Evolutionary conservation across 1,139 yeast species (phyloP), one percentile per base, ranked within the genome.

Genomic region (Zhuliangozyma parablackwelliae): DNA sequence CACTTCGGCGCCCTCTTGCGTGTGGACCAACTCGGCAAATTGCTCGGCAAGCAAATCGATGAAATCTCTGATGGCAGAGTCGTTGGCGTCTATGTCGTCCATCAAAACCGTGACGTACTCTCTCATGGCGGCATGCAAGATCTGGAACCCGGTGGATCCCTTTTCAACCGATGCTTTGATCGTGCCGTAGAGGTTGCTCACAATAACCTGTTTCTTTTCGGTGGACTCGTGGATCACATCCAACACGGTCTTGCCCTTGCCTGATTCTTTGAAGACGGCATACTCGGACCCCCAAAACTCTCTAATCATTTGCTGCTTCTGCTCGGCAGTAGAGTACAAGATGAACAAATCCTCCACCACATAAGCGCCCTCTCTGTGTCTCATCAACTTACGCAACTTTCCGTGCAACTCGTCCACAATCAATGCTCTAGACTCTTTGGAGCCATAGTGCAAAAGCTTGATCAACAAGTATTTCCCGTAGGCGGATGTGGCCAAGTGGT

Each of bases 351-450:
- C 98, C 65, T 92, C 97, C 46, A 90, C 90, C 29, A 92, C 97
- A 54, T 92, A 89, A n/a, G 97, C 97, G 64, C 97, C 98, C 71
- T 92, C 97, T 65, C 84, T 83, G 63, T 92, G 97, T 71, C 95
- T 82, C 94, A 92, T 89, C 47, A 92, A 72, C 61, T 88, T 90
- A 59, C 97, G 74, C 51, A 88, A 77, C 52, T 83, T 83, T 36
- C 97, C 97, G 55, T 89, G 96, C 45, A 92, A 72, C 63, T 88
- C 97, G 54, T 83, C 75, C 40, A 90, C 75, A 40, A 92, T 85
- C 28, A 77, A 53, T 38, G 79, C 82, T 51, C 96, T 76, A 2
- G 90, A 79, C 26, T 82, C 82, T 54, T 82, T 87, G 12, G 92
- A 75, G 7, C 97, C 98, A 61, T 92, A 92, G 62, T 90, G 97